These are phyloP conservation scores for Acidiella bohemica DNA, from an alignment of 495 filamentous ascomycete species.

Conservation along the genomic window DNA sequence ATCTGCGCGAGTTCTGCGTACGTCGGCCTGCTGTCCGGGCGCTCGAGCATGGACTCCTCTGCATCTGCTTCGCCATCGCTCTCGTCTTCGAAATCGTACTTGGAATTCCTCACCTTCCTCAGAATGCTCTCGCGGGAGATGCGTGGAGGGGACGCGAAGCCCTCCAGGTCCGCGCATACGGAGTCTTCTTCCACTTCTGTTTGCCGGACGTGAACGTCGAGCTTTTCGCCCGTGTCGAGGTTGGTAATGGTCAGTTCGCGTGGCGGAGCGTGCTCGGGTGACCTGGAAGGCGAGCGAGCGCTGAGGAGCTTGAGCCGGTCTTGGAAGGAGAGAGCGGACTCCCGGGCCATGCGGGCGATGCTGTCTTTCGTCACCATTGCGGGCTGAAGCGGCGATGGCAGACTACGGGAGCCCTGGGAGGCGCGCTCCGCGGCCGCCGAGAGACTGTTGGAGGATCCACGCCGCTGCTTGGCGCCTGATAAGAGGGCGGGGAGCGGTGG, in stretches of 20 bases:
- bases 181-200: constrained; percentile 4
- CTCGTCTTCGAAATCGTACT: constrained; percentile 39
- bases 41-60: constrained; percentile 26
- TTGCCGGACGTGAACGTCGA: constrained; percentile 4
- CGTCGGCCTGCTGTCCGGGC: constrained; percentile 33
- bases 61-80: constrained; percentile 35
- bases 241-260: constrained; percentile 16
- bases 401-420: constrained; percentile 20
- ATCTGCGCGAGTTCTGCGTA: constrained; percentile 35
- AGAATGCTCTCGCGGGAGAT: constrained; percentile 91
- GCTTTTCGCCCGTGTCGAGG: constrained; percentile 18
- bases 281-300: too few species aligned
- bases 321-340: constrained; percentile 48
- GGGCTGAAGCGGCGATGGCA: constrained; percentile 42
- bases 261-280: constrained; percentile 20
- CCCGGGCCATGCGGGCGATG: constrained; percentile 46
- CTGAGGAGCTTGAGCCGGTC: constrained; percentile 42
- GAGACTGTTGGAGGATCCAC: too few species aligned
- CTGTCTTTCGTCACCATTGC: constrained; percentile 56
- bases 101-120: constrained; percentile 49
- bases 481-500: constrained; percentile 26
- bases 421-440: background rate
- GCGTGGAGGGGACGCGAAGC: constrained; percentile 45
- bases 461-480: too few species aligned
- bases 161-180: constrained; percentile 20